A percentile compares a stretch with the other conserved stretches of the same genome.
These are phyloP conservation scores for Dichotomocladium elegans DNA, from an alignment of 371 early-diverging fungal genomes.

Conservation along the genomic window DNA sequence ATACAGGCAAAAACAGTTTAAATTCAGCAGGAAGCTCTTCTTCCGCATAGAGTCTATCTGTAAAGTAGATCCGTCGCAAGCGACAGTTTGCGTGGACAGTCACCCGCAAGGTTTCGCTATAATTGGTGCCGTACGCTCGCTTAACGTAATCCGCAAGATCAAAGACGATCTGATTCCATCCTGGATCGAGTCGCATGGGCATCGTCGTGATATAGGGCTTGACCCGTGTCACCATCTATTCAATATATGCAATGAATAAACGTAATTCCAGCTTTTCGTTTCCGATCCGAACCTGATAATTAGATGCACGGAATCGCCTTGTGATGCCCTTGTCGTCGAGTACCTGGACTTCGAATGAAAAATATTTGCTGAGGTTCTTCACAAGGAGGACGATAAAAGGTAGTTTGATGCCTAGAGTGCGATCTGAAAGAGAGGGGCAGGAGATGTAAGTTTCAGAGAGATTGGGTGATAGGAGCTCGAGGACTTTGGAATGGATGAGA, in stretches of 20 bases:
- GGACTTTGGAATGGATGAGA: constrained; percentile 75
- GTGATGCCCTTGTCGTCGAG: constrained; percentile 78
- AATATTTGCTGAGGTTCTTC: constrained; percentile 85
- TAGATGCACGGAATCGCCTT: constrained; percentile 84
- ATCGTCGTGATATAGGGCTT: constrained; percentile 87
- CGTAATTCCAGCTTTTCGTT: not conserved
- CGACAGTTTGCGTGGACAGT: constrained; percentile 92
- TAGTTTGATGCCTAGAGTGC: constrained; percentile 89
- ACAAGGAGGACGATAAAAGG: constrained; percentile 84
- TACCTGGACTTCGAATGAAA: constrained; percentile 88
- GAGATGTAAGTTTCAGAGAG: constrained; percentile 84
- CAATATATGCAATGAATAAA: not conserved
- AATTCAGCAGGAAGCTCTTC: constrained; percentile 93
- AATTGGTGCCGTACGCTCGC: constrained; percentile 86
- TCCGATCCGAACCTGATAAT: constrained; percentile 74
- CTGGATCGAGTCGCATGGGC: constrained; percentile 93
- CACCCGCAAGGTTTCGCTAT: constrained; percentile 83
- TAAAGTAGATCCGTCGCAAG: constrained; percentile 86
- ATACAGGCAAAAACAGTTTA: constrained; percentile 79
- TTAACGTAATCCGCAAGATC: constrained; percentile 84
- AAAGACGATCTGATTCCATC: constrained; percentile 94
- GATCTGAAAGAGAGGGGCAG: constrained; percentile 70
- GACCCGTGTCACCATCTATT: constrained; percentile 72
- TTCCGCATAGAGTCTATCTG: constrained; percentile 86
- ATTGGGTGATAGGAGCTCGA: constrained; percentile 78